A percentile compares a stretch with the other conserved stretches of the same genome.
Conservation (phyloP, 2,329 filamentous ascomycete species). For the Ophiocordyceps robertsii region DNA sequence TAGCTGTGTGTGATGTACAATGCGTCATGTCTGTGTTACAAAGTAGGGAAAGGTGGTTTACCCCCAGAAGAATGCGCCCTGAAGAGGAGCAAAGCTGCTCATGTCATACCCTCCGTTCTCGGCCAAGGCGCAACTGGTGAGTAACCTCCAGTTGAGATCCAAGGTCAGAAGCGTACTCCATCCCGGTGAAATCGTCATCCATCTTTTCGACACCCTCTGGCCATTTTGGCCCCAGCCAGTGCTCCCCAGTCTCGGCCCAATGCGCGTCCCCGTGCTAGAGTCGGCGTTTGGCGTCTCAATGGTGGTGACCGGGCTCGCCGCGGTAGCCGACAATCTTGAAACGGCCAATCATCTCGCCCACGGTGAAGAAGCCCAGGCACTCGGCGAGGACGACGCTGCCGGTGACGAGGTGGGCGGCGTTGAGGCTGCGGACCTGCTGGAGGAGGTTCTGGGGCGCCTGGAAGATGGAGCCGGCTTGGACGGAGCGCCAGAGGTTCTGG, state of each 20-base stretch:
- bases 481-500: slow-evolving; percentile 56
- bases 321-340: slow-evolving; percentile 92
- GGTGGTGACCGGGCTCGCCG: slow-evolving; percentile 51
- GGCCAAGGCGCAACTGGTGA: too few relatives aligned
- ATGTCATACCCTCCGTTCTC: too few relatives aligned
- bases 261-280: too few relatives aligned
- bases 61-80: background rate
- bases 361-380: slow-evolving; percentile 90
- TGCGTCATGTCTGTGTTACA: background rate
- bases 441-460: slow-evolving; percentile 42
- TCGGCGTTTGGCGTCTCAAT: slow-evolving; percentile 24
- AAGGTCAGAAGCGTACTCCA: too few relatives aligned
- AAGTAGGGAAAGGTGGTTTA: background rate
- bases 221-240: too few relatives aligned
- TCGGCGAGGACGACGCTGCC: slow-evolving; percentile 74
- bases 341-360: slow-evolving; percentile 92
- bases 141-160: too few relatives aligned
- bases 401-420: slow-evolving; percentile 54
- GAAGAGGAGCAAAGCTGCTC: background rate
- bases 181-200: too few relatives aligned
- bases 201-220: too few relatives aligned
- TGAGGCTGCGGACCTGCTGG: slow-evolving; percentile 53
- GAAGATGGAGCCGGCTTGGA: slow-evolving; percentile 50
- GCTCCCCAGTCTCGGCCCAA: background rate
- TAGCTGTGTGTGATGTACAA: background rate